Conservation (phyloP, 176 grass and related monocot genomes). For the Hordeum vulgare region MorexV3_pseudomolecules_assembly NC_058524.1:440650224-440650723, state of each 20-base stretch:
- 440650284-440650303: too few relatives aligned
- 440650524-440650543: background rate
- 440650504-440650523: background rate
- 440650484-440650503: background rate
- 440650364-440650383: too few relatives aligned
- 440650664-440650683: background rate
- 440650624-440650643: background rate
- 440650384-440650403: too few relatives aligned
- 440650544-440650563: background rate
- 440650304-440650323: too few relatives aligned
- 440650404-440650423: too few relatives aligned
- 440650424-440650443: background rate
- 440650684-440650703: background rate
- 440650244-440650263: too few relatives aligned
- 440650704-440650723: background rate
- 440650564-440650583: background rate
- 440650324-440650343: too few relatives aligned
- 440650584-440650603: too few relatives aligned
- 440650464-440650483: background rate
- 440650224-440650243: too few relatives aligned
- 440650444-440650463: background rate
- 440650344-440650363: too few relatives aligned
- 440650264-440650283: too few relatives aligned
- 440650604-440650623: background rate
- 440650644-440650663: background rate